phyloP scores from a whole-genome alignment of 257 asterid genomes.

The Eustoma russellianum region DNA sequence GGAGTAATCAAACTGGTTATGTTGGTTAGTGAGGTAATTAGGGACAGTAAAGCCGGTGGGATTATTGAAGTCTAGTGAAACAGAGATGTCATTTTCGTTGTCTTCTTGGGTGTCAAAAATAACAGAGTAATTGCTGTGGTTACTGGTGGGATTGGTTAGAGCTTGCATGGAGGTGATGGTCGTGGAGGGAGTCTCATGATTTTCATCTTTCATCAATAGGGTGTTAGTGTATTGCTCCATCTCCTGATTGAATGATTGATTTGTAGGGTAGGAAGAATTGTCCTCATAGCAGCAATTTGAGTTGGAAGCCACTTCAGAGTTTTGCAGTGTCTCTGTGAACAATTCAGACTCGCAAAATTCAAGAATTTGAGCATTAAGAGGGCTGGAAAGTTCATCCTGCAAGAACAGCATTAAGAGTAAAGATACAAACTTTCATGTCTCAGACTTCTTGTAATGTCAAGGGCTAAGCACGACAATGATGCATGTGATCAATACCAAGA shows the following conservation, averaged over 20 bases:
- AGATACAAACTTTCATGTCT: too few relatives aligned
- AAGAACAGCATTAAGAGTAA: background rate
- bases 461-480: too few relatives aligned
- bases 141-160: conserved; percentile 7
- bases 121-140: conserved; percentile 20
- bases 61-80: conserved; percentile 61
- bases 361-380: conserved; percentile 54
- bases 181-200: conserved; percentile 10
- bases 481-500: too few relatives aligned
- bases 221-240: conserved; percentile 22
- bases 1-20: conserved; percentile 30
- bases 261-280: conserved; percentile 43
- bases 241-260: conserved; percentile 29
- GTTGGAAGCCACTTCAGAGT: conserved; percentile 65
- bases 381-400: conserved; percentile 76
- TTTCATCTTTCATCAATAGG: conserved; percentile 11
- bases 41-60: conserved; percentile 34
- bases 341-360: conserved; percentile 67
- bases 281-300: conserved; percentile 64
- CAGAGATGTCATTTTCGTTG: conserved; percentile 61
- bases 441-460: too few relatives aligned
- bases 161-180: conserved; percentile 5
- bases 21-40: conserved; percentile 33
- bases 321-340: conserved; percentile 52
- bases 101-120: conserved; percentile 42